Conservation (phyloP, 2,329 filamentous ascomycete genomes). For the Beauveria asiatica region DNA sequence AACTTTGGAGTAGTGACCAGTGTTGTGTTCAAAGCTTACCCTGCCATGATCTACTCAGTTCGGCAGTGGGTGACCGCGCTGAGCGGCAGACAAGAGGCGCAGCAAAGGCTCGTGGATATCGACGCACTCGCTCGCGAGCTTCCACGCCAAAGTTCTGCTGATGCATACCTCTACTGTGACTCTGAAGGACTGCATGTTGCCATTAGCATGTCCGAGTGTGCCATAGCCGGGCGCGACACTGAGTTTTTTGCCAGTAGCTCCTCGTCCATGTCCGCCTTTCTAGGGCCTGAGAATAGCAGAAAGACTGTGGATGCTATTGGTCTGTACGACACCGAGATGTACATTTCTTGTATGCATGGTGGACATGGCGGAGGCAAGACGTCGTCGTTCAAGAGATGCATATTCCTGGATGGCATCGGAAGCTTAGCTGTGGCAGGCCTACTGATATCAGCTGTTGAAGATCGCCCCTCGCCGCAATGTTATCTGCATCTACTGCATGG, state of each 20-base stretch:
- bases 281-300: neutral
- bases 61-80: neutral
- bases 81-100: constrained; percentile 20
- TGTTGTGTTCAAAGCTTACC: constrained; percentile 39
- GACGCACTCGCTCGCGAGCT: constrained; percentile 33
- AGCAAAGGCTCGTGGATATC: constrained; percentile 30
- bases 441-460: constrained; percentile 37
- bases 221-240: constrained; percentile 28
- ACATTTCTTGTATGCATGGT: constrained; percentile 50
- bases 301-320: constrained; percentile 36
- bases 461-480: constrained; percentile 43
- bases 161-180: constrained; percentile 49
- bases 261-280: constrained; percentile 24
- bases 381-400: constrained; percentile 54
- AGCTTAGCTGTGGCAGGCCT: constrained; percentile 21
- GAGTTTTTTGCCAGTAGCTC: constrained; percentile 17
- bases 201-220: constrained; percentile 36
- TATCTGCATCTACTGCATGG: constrained; percentile 57
- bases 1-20: constrained; percentile 51
- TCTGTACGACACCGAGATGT: constrained; percentile 52
- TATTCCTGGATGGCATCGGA: constrained; percentile 47
- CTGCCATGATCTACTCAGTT: neutral
- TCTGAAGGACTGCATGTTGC: constrained; percentile 26
- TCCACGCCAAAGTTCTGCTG: constrained; percentile 35
- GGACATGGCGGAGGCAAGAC: constrained; percentile 51